Base-by-base conservation (phyloP, 345 rosid genomes). In the Aquilaria sinensis region DNA sequence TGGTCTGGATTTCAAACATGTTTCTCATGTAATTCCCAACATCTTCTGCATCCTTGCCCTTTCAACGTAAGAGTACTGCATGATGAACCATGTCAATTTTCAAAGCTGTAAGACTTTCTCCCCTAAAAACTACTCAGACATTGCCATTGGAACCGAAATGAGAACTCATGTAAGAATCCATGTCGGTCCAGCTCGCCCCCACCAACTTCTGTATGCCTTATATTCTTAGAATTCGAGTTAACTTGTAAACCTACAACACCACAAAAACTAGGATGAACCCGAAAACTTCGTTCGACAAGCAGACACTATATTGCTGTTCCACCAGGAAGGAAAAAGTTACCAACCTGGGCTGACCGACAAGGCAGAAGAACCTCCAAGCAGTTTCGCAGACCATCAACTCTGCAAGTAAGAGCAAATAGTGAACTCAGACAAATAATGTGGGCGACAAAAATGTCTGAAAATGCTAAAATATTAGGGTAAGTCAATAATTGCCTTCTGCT, bases 321-420 rank as follows among this genome's bases (percentile, higher is more conserved):
- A 34, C 65, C 52, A 60, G 53, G 43, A 37, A 37, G 4, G 43
- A 37, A 37, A 37, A 66, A 70, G 64, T 64, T 69, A 67, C 83
- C 53, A 63, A 88, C 99, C 85, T 90, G 99, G 33, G 96, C 97
- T 70, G 91, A 88, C 76, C 97, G 83, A 80, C 86, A 75, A 47
- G 97, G 97, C 60, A 94, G 72, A 76, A 73, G 78, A 64, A 88
- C 81, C 72, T 86, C 89, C 68, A 90, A 73, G 92, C 89, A 86
- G 69, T 82, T 80, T 66, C 73, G 78, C 50, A 74, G 80, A 67
- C 96, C 87, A 74, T 90, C 97, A 74, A 72, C 83, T 72, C 99
- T 94, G 86, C 61, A 23, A 23, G 23, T 23, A 23, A 23, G 31
- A 56, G 9, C 4, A 34, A 9, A 49, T 33, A 6, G 9, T 33